Base-by-base conservation (phyloP, 164 flowering plant species). In the Vitis labrusca region DNA sequence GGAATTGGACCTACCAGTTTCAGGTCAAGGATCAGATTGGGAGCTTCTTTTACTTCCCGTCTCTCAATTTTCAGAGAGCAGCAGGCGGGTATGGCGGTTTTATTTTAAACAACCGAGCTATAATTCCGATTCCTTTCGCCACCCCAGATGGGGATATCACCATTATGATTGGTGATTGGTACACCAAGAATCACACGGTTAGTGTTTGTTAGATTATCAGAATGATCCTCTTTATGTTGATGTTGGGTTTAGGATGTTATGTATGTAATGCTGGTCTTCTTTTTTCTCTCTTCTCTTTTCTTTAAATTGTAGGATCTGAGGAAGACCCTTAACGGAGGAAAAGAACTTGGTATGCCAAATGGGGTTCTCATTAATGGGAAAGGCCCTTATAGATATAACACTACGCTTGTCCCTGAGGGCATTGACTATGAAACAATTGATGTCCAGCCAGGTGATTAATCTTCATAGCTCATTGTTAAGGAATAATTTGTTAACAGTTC, bases 11-110 rank as follows among this genome's bases (percentile, higher is more conserved):
- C 67, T 93, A 93, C 74, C 77, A 86, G 55, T 96, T 96, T 75
- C 99, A 96, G 71, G 97, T 96, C 9, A 96, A 96, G 87, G 99
- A 96, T 77, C 99, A 96, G 74, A 83, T 96, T 69, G 99, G 99
- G 60, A 96, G 99, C 77, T 96, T 85, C 85, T 93, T 79, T 75
- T 96, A 96, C 84, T 96, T 89, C 85, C 99, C 98, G 9, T 93
- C 98, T 0, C 81, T 85, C 61, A 77, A 87, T 71, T 84, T 96
- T 59, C 99, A 96, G 78, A 90, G 90, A 80, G 99, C 98, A 0
- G 77, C 97, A 0, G 99, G 99, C 44, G 99, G 97, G 8, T 93
- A 73, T 69, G 99, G 99, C 8, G 85, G 90, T 30, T 71, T 96
- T 72, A 87, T 88, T 32, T 72, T 96, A 44, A 96, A 91, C 71